These are phyloP conservation scores for Blastosporella zonata DNA, from an alignment of 1,284 basidiomycete genomes.

Conservation along the genomic window DNA sequence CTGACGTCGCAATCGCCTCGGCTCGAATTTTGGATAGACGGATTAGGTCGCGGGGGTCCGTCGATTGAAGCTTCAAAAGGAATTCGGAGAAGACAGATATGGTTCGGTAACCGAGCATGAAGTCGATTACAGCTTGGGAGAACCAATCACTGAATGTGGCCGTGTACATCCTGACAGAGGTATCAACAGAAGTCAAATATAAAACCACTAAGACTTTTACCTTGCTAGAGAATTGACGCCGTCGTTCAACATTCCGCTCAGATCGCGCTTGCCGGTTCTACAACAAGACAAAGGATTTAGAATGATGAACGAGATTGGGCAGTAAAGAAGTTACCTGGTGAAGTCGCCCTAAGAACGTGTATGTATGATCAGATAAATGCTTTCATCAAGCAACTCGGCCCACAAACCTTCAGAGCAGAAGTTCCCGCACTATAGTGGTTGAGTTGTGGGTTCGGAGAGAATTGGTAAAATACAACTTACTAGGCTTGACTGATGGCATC, in stretches of 20 bases:
- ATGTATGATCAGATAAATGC: not conserved
- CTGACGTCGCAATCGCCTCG: conserved; percentile 86
- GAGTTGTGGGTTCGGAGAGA: conserved; percentile 8
- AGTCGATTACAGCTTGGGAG: conserved; percentile 92
- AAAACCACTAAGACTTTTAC: conserved; percentile 25
- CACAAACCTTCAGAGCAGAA: conserved; percentile 79
- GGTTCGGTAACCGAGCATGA: conserved; percentile 84
- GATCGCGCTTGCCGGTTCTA: conserved; percentile 91
- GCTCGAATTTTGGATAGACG: conserved; percentile 84
- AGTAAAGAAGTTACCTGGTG: conserved; percentile 53
- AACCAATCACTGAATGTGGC: conserved; percentile 95
- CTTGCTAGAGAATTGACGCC: conserved; percentile 89
- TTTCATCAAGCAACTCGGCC: not conserved
- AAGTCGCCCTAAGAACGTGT: conserved; percentile 73
- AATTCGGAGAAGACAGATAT: conserved; percentile 90
- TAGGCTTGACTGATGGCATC: conserved; percentile 87
- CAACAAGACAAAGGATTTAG: not conserved
- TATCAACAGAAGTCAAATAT: conserved; percentile 4
- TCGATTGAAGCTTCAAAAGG: conserved; percentile 78
- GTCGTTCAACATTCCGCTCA: conserved; percentile 88
- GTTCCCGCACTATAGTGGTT: conserved; percentile 67
- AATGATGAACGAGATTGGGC: not conserved
- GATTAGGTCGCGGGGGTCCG: conserved; percentile 87
- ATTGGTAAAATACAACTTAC: conserved; percentile 42
- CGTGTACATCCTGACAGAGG: conserved; percentile 64